Conservation (phyloP, 2,329 filamentous ascomycete genomes). For the Aspergillus jensenii region DNA sequence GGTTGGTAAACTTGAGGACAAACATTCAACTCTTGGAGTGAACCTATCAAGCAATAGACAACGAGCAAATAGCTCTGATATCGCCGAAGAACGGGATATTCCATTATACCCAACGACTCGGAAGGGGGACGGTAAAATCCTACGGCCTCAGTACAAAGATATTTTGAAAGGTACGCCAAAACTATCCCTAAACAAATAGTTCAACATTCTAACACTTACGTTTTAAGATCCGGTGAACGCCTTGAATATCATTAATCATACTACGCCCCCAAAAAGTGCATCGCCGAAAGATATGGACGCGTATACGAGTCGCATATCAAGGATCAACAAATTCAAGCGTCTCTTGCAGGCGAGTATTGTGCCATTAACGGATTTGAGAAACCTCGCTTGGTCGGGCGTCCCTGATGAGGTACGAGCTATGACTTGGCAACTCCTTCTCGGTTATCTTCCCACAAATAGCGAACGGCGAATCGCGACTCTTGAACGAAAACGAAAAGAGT, state of each 20-base stretch:
- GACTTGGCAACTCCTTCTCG: slow-evolving; percentile 96
- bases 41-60: slow-evolving; percentile 52
- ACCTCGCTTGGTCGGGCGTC: slow-evolving; percentile 89
- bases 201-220: background rate
- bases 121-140: slow-evolving; percentile 89
- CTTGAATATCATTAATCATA: slow-evolving; percentile 88
- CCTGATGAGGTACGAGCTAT: slow-evolving; percentile 95
- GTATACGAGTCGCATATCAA: slow-evolving; percentile 80
- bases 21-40: slow-evolving; percentile 28
- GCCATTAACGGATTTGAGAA: slow-evolving; percentile 76
- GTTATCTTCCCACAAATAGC: slow-evolving; percentile 94
- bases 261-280: slow-evolving; percentile 70
- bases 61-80: slow-evolving; percentile 85
- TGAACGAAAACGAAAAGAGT: slow-evolving; percentile 94
- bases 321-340: slow-evolving; percentile 98
- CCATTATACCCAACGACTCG: slow-evolving; percentile 84
- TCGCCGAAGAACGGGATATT: slow-evolving; percentile 82
- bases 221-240: slow-evolving; percentile 77
- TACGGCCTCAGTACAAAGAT: slow-evolving; percentile 98
- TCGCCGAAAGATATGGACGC: slow-evolving; percentile 81
- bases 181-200: background rate
- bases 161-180: slow-evolving; percentile 66
- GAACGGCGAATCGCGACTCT: slow-evolving; percentile 86
- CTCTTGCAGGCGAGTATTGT: slow-evolving; percentile 92
- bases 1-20: slow-evolving; percentile 26